These are phyloP conservation scores for Phoma sp. DNA, from an alignment of 2,329 filamentous ascomycete genomes.

Conservation along the genomic window DNA sequence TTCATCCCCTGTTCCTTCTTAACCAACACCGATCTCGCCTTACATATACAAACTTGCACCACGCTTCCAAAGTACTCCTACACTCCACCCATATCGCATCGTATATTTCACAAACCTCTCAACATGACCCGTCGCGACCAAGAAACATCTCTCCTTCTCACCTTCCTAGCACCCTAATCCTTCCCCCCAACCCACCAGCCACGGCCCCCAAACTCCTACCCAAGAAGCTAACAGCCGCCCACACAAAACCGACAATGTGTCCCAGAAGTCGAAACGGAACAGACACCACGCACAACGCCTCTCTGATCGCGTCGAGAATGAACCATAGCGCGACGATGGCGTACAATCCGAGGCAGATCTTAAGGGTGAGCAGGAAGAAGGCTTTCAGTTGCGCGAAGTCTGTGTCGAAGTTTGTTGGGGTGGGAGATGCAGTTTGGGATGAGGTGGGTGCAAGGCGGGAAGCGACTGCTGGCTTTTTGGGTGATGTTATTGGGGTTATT, in stretches of 20 bases:
- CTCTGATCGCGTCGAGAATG: slow-evolving; percentile 35
- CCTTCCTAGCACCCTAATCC: background rate
- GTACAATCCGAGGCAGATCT: slow-evolving; percentile 31
- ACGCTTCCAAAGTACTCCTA: no score
- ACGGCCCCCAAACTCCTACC: background rate
- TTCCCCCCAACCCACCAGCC: background rate
- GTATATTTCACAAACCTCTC: no score
- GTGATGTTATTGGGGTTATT: slow-evolving; percentile 1
- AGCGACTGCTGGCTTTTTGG: slow-evolving; percentile 16
- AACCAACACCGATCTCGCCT: no score
- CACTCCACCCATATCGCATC: no score
- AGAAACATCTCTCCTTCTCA: background rate
- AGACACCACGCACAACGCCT: slow-evolving; percentile 29
- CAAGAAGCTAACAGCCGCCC: slow-evolving; percentile 11
- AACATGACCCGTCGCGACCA: background rate
- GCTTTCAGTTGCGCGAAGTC: slow-evolving; percentile 32
- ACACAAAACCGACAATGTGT: slow-evolving; percentile 15
- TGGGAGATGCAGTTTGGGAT: background rate
- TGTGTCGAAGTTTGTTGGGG: slow-evolving; percentile 20
- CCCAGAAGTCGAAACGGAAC: slow-evolving; percentile 31
- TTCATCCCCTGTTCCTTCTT: no score
- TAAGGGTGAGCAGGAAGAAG: slow-evolving; percentile 22
- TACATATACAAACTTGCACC: no score
- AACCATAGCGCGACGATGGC: slow-evolving; percentile 37
- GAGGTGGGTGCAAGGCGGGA: background rate